Evolutionary conservation across 78 protist species (phyloP).

Genomic region (Monosiga brevicollis): DNA sequence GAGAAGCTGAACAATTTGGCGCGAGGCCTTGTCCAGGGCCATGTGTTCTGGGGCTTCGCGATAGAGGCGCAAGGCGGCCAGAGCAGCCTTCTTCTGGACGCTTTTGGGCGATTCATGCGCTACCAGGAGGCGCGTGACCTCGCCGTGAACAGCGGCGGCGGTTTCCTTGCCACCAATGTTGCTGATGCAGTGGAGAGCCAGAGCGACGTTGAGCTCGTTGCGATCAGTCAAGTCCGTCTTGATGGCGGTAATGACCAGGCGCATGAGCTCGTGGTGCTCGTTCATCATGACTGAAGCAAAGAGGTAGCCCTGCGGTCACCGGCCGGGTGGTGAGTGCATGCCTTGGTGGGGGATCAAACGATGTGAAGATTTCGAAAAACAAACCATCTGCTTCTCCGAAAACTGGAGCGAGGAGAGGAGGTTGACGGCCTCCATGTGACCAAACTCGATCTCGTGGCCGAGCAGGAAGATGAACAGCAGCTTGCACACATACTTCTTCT

Average conservation of each 20-base stretch:
- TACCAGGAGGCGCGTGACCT: constrained; percentile 67
- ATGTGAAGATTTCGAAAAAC: background rate
- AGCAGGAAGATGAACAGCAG: constrained; percentile 91
- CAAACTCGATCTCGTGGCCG: constrained; percentile 96
- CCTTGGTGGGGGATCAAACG: background rate
- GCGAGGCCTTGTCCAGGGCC: constrained; percentile 1
- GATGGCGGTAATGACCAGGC: constrained; percentile 82
- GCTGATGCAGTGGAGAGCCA: constrained; percentile 84
- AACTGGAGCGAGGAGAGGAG: constrained; percentile 68
- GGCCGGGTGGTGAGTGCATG: background rate
- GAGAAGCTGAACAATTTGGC: constrained; percentile 45
- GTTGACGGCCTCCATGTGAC: constrained; percentile 94
- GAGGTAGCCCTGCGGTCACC: constrained; percentile 18
- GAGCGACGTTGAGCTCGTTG: constrained; percentile 56
- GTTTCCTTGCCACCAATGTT: constrained; percentile 89
- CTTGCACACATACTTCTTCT: constrained; percentile 93
- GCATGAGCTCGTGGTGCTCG: constrained; percentile 73
- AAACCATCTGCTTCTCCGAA: constrained; percentile 87
- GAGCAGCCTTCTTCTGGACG: constrained; percentile 64
- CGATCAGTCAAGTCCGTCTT: constrained; percentile 58
- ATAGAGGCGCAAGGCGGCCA: constrained; percentile 82
- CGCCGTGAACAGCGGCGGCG: constrained; percentile 74
- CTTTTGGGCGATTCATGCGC: constrained; percentile 4
- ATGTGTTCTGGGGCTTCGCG: constrained; percentile 64
- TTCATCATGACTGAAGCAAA: background rate